phyloP scores from a whole-genome alignment of 140 eudicot genomes.

The Bidens hawaiensis region DNA sequence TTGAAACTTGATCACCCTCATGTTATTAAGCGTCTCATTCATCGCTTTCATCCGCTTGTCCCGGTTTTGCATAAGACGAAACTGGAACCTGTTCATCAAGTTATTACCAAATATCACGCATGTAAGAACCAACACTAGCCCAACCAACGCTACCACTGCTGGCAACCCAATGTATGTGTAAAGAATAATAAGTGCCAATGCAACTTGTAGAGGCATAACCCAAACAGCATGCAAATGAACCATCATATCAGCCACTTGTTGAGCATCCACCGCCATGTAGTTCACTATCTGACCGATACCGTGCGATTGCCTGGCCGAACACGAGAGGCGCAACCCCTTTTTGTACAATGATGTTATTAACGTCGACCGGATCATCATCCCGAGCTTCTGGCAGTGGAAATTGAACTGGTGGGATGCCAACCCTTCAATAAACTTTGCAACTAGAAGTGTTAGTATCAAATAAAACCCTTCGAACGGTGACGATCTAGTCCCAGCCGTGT shows the following conservation, averaged over 20 bases:
- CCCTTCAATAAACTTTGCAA: constrained; percentile 65
- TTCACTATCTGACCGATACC: constrained; percentile 94
- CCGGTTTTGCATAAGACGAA: constrained; percentile 47
- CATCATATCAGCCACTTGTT: constrained; percentile 70
- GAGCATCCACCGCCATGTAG: constrained; percentile 91
- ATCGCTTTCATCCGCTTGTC: constrained; percentile 76
- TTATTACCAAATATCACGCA: constrained; percentile 24
- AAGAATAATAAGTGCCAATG: constrained; percentile 42
- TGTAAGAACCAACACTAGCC: constrained; percentile 32
- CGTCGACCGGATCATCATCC: constrained; percentile 68
- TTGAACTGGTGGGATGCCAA: constrained; percentile 66
- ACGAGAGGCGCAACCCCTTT: constrained; percentile 68
- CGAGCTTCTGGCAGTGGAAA: constrained; percentile 63
- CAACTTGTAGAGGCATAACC: constrained; percentile 74
- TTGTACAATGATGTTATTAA: constrained; percentile 67
- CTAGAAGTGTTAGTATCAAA: constrained; percentile 47
- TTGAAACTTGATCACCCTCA: constrained; percentile 86
- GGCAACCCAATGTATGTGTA: constrained; percentile 53
- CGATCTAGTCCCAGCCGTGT: constrained; percentile 44
- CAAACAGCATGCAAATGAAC: constrained; percentile 68
- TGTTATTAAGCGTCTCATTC: constrained; percentile 58
- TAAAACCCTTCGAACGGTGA: constrained; percentile 68
- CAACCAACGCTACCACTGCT: constrained; percentile 31
- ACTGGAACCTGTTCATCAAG: constrained; percentile 43
- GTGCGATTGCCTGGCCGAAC: constrained; percentile 68